A percentile compares a stretch with the other conserved stretches of the same genome.
Conservation (phyloP, 176 grass and related monocot genomes). For the Elaeis guineensis region DNA sequence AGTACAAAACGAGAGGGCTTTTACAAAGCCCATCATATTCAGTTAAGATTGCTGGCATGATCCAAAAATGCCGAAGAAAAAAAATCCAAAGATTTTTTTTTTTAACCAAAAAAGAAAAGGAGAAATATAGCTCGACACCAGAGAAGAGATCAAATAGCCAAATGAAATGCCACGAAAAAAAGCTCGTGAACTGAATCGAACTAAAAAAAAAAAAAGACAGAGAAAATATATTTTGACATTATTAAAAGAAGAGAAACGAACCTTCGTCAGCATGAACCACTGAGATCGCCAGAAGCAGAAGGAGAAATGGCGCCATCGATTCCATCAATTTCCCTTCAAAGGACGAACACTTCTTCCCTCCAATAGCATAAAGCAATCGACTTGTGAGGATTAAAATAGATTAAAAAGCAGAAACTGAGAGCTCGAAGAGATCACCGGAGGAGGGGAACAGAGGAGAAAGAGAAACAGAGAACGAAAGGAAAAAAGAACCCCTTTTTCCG, state of each 20-base stretch:
- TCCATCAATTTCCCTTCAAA: not conserved
- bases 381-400: slow-evolving; percentile 6
- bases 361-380: slow-evolving; percentile 9
- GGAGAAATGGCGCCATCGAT: slow-evolving; percentile 3
- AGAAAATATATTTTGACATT: too few relatives aligned
- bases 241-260: slow-evolving; percentile 22
- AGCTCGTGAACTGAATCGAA: slow-evolving; percentile 6
- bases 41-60: too few relatives aligned
- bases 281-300: slow-evolving; percentile 25
- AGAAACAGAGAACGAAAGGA: too few relatives aligned
- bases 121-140: too few relatives aligned
- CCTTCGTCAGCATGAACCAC: slow-evolving; percentile 48
- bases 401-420: slow-evolving; percentile 8
- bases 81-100: too few relatives aligned
- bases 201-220: not conserved
- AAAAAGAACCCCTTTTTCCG: too few relatives aligned
- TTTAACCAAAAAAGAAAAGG: too few relatives aligned
- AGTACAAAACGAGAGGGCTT: too few relatives aligned
- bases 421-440: not conserved
- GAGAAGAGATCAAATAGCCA: too few relatives aligned
- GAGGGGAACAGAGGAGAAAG: not conserved
- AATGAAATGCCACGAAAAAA: too few relatives aligned
- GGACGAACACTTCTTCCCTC: not conserved
- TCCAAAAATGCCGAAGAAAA: too few relatives aligned
- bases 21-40: too few relatives aligned